A percentile compares a stretch with the other conserved stretches of the same genome.
Evolutionary conservation across 2,329 filamentous ascomycete species (phyloP).

Genomic region (Trichophyton mentagrophytes): DNA sequence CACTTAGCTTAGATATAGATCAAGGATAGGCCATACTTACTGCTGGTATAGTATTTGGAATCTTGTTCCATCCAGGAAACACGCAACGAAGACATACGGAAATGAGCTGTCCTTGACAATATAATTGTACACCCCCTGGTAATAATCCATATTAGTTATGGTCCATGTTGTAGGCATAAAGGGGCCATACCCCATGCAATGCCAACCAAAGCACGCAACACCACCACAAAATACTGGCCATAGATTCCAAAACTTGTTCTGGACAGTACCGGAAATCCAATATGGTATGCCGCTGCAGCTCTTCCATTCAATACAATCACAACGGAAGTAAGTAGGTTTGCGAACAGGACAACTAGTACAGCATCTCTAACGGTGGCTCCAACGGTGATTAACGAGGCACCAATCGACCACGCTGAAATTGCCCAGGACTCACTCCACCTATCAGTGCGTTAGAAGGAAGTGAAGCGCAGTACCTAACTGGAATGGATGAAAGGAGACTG

Average conservation of each 20-base stretch:
- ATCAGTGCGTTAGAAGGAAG: background rate
- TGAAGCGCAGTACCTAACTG: background rate
- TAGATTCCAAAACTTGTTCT: constrained; percentile 14
- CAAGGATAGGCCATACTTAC: constrained; percentile 5
- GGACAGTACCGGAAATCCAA: constrained; percentile 15
- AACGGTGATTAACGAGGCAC: constrained; percentile 15
- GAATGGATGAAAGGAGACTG: background rate
- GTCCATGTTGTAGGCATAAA: background rate
- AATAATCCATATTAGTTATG: background rate
- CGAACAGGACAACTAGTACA: constrained; percentile 15
- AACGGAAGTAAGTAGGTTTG: constrained; percentile 14
- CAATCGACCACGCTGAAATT: constrained; percentile 16
- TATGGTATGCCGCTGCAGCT: constrained; percentile 14
- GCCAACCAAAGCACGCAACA: constrained; percentile 13
- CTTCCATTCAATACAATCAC: constrained; percentile 16
- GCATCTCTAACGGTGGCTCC: constrained; percentile 16
- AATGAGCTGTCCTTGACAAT: constrained; percentile 17
- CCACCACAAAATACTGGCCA: constrained; percentile 14
- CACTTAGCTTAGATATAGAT: background rate
- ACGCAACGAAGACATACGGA: constrained; percentile 19
- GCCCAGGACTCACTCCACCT: constrained; percentile 19
- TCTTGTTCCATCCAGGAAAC: constrained; percentile 16
- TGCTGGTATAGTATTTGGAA: constrained; percentile 18
- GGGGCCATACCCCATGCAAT: constrained; percentile 14
- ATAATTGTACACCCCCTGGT: constrained; percentile 16